Percentiles rank a stretch among this genome's conserved stretches.
These are phyloP conservation scores for Polygonum maritimum DNA, from an alignment of 148 eudicot species.

Conservation along the genomic window DNA sequence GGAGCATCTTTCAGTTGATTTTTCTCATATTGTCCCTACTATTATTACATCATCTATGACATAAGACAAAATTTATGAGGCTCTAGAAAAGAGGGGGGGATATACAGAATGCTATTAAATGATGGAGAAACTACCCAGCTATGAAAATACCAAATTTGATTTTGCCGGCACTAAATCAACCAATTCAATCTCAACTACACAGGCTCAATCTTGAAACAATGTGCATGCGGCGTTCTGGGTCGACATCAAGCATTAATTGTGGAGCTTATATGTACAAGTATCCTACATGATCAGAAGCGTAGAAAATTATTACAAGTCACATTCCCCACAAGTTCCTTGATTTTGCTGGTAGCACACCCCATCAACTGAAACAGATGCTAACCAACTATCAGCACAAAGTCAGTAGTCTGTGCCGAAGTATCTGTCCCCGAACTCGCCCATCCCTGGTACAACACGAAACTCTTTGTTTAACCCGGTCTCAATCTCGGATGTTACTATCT, in stretches of 20 bases:
- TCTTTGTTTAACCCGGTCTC: constrained; percentile 77
- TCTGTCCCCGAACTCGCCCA: constrained; percentile 97
- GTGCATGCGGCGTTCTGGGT: neutral
- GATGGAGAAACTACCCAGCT: too few relatives aligned
- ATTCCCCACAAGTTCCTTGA: neutral
- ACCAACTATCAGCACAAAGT: neutral
- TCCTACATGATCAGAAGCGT: neutral
- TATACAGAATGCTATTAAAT: too few relatives aligned
- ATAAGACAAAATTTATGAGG: too few relatives aligned
- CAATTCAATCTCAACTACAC: neutral
- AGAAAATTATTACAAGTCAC: neutral
- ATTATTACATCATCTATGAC: too few relatives aligned
- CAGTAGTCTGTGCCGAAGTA: constrained; percentile 14
- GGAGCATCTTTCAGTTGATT: too few relatives aligned
- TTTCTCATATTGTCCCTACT: neutral
- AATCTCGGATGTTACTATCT: constrained; percentile 95
- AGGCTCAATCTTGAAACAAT: neutral
- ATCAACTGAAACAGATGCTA: neutral
- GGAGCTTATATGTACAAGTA: neutral
- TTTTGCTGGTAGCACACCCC: neutral
- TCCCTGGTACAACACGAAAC: constrained; percentile 85
- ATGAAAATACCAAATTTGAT: too few relatives aligned
- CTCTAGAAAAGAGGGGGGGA: too few relatives aligned
- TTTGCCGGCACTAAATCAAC: neutral
- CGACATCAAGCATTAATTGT: neutral